Conservation (phyloP, 495 filamentous ascomycete species). For the Hamigera avellanea region DNA sequence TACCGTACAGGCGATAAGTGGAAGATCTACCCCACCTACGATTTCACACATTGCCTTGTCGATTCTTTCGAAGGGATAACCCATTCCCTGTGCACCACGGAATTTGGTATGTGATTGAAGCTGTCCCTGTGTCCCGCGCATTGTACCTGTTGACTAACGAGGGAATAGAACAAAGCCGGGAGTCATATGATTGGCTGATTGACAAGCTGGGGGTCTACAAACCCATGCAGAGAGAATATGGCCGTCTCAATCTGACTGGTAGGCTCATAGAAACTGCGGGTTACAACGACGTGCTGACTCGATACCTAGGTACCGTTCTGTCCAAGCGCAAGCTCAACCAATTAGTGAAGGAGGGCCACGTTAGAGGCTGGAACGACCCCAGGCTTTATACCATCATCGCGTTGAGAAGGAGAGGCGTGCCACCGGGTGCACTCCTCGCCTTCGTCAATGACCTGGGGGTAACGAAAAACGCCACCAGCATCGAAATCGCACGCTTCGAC, state of each 20-base stretch:
- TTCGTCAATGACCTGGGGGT: conserved; percentile 88
- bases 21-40: conserved; percentile 80
- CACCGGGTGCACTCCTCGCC: conserved; percentile 73
- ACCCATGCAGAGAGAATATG: conserved; percentile 75
- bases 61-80: conserved; percentile 83
- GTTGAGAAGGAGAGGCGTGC: conserved; percentile 69
- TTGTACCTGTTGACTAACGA: too few relatives aligned
- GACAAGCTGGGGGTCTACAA: conserved; percentile 63
- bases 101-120: too few relatives aligned
- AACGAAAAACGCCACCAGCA: conserved; percentile 59
- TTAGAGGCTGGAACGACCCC: conserved; percentile 82
- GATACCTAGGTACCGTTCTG: conserved; percentile 70
- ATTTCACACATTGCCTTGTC: conserved; percentile 37
- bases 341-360: conserved; percentile 59
- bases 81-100: conserved; percentile 80
- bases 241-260: conserved; percentile 70
- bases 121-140: too few relatives aligned
- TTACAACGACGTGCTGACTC: too few relatives aligned
- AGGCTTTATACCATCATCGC: conserved; percentile 82
- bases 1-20: conserved; percentile 63
- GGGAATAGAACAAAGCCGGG: conserved; percentile 42
- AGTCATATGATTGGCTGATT: conserved; percentile 84
- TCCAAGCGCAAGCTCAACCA: conserved; percentile 73
- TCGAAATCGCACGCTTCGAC: conserved; percentile 66
- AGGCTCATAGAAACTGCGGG: too few relatives aligned